Evolutionary conservation across 1,284 basidiomycete genomes (phyloP), one percentile per base, ranked within the genome.

Genomic region (Ustilago shanxiensis): DNA sequence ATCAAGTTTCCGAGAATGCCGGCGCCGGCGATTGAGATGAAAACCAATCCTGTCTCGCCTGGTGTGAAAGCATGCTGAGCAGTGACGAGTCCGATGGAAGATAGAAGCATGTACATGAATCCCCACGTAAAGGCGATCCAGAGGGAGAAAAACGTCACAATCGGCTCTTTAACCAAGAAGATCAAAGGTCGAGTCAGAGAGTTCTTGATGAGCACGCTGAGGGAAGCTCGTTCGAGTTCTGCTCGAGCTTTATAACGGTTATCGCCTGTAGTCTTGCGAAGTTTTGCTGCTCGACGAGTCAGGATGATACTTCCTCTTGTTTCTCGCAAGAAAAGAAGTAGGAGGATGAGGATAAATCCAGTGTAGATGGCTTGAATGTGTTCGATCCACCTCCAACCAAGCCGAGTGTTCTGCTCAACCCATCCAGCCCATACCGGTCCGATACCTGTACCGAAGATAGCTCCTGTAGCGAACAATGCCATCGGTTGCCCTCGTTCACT

Each of bases 351-450:
- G 49, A 66, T 37, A 6, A 66, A 77, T 13, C 72, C 73, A 5
- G 73, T 77, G n/a, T 77, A 72, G 60, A 82, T 79, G 10, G 70
- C 64, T 63, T 84, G 79, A 31, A 93, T 89, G 92, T 92, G 93
- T 85, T 93, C 90, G 14, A 93, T 92, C 92, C 93, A 93, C 39
- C 91, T 88, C 93, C 93, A 94, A 60, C 88, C 88, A 35, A 93
- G 82, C 9, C 87, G 87, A 0, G 87, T 84, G 8, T 91, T 89
- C 79, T 90, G 89, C 79, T 92, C 91, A 8, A 93, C 90, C 90
- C 90, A 93, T 3, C 91, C 91, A 4, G 90, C 89, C n/a, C 89
- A 87, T 0, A 91, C 86, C 1, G 92, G 90, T 1, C 91, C 92
- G 1, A 93, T 68, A 0, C 91, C 92, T 0, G 90, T 90, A 1